Base-by-base conservation (phyloP, 2,329 filamentous ascomycete species). In the Ascochyta koolunga region DNA sequence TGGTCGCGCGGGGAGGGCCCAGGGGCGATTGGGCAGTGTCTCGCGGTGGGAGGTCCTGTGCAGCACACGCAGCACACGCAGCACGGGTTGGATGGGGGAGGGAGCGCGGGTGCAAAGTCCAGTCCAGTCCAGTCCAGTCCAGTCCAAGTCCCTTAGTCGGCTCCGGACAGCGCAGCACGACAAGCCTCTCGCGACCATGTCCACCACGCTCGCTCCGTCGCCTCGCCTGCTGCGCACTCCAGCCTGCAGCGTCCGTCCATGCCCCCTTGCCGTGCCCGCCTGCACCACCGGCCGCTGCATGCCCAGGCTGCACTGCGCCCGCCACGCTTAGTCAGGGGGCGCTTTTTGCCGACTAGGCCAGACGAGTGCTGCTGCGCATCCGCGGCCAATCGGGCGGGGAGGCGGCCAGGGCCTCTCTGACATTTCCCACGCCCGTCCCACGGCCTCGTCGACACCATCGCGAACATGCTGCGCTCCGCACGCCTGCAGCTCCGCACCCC, bases 391-490 rank as follows among this genome's bases (percentile, higher is more conserved):
- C 49, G 50, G 50, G 19, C 31, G 22, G 11, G 38, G 29, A 33
- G 31, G 38, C 38, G 46, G 36, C 29, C 21, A 22, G 22, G 47
- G 43, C 39, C 43, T 50, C 16, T 11, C 24, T 59, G 45, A 54
- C 62, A 58, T 62, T 60, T 50, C 57, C 51, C 59, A 51, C 57
- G 33, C 38, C 41, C 39, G 35, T 37, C 24, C 50, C 43, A 37
- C 55, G 32, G 38, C 27, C n/a, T 5, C 36, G 6, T 19, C 38
- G 9, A 24, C 43, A 18, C 31, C 54, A 50, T 45, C 48, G 25
- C 58, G 27, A 62, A 38, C 43, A 75, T 76, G 72, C 73, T 79
- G 72, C 69, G 69, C 60, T 66, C 70, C 54, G 62, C 68, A 48
- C 64, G 62, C 13, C 60, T 69, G 62, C 72, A 66, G 64, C 62